Evolutionary conservation across 2,329 filamentous ascomycete species (phyloP).

Genomic region (Aspergillus candidus): DNA sequence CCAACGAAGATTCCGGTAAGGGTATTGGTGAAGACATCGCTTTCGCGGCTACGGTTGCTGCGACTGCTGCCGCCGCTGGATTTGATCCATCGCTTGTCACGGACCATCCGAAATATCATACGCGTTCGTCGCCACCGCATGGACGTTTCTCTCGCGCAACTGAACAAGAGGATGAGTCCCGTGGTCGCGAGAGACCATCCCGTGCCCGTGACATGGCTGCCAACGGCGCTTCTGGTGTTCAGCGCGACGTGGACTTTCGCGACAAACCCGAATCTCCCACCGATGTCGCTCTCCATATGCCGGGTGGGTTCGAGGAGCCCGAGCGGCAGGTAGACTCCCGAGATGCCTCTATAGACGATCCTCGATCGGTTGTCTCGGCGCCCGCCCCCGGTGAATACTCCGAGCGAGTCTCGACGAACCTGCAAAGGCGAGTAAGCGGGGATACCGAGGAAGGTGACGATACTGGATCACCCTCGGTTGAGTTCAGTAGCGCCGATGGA

Average conservation of each 20-base stretch:
- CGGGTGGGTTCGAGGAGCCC: constrained; percentile 23
- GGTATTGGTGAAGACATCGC: constrained; percentile 54
- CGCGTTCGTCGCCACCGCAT: constrained; percentile 58
- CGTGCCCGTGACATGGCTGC: too few relatives aligned
- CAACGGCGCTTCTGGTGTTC: neutral
- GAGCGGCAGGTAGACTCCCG: constrained; percentile 1
- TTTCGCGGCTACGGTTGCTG: constrained; percentile 64
- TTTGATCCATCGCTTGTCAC: constrained; percentile 67
- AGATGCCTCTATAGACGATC: neutral
- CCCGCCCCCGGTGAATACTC: constrained; percentile 7
- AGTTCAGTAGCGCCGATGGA: constrained; percentile 13
- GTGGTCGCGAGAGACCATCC: too few relatives aligned
- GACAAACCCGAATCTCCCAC: constrained; percentile 12
- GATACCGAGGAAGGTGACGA: constrained; percentile 19
- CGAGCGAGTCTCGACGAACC: constrained; percentile 12
- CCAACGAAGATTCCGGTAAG: constrained; percentile 5
- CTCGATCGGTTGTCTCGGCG: constrained; percentile 19
- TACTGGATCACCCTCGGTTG: constrained; percentile 2
- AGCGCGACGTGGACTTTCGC: neutral
- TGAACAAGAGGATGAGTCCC: neutral
- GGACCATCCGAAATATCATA: constrained; percentile 57
- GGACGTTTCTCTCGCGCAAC: constrained; percentile 38
- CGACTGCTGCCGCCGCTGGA: constrained; percentile 61
- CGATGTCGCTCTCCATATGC: constrained; percentile 25
- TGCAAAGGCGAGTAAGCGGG: constrained; percentile 16